These are phyloP conservation scores for Coemansia sp. DNA, from an alignment of 192 early-diverging fungal genomes.

Conservation along the genomic window DNA sequence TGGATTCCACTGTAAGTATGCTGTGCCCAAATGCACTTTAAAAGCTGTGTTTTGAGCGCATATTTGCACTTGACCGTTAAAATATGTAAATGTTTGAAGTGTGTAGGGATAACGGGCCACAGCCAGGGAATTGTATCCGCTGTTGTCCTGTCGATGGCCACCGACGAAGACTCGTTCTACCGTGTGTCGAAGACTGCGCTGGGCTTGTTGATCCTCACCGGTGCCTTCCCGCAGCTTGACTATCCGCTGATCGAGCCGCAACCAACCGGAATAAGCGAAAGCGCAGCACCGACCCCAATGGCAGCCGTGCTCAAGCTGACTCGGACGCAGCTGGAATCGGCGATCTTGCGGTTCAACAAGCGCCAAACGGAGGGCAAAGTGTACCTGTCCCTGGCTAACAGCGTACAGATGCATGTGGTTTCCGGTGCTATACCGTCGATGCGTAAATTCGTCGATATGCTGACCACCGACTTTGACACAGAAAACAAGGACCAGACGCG, in stretches of 20 bases:
- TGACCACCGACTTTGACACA: slow-evolving; percentile 76
- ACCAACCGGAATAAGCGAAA: not conserved
- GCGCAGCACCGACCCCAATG: slow-evolving; percentile 72
- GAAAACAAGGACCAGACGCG: slow-evolving; percentile 78
- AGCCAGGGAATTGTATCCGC: slow-evolving; percentile 90
- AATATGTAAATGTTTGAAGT: too few relatives aligned
- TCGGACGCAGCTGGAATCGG: slow-evolving; percentile 65
- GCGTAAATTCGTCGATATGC: slow-evolving; percentile 77
- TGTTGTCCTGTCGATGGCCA: slow-evolving; percentile 76
- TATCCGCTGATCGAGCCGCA: slow-evolving; percentile 53
- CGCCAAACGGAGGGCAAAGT: slow-evolving; percentile 53
- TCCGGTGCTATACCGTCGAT: slow-evolving; percentile 81
- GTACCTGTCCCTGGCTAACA: slow-evolving; percentile 80
- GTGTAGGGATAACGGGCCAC: slow-evolving; percentile 78
- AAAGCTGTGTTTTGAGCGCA: too few relatives aligned
- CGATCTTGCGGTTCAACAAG: slow-evolving; percentile 70
- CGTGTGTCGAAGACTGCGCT: slow-evolving; percentile 75
- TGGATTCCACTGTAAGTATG: slow-evolving; percentile 50
- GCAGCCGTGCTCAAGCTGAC: slow-evolving; percentile 76
- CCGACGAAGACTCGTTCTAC: slow-evolving; percentile 80
- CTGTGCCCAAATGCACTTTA: not conserved
- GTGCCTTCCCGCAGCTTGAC: slow-evolving; percentile 76
- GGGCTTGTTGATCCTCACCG: slow-evolving; percentile 79
- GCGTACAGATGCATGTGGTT: slow-evolving; percentile 74
- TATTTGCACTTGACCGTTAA: too few relatives aligned